Base-by-base conservation (phyloP, 352 stramenopile genomes). In the Pythium sp. region DNA sequence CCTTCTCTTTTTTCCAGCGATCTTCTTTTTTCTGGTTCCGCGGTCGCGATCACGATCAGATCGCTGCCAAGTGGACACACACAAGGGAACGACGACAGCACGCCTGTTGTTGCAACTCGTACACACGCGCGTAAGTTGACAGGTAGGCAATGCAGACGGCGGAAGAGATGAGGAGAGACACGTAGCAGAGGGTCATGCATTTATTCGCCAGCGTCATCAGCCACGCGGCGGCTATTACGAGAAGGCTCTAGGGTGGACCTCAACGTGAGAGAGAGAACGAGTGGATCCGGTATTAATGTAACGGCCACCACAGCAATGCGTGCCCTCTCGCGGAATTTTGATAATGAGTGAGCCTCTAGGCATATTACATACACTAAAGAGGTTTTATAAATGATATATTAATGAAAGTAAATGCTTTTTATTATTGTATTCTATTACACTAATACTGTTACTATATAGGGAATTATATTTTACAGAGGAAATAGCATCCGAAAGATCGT, bases 211-310 rank as follows among this genome's bases (percentile, higher is more conserved):
- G n/a, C 36, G 58, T 64, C 58, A 64, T 64, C 58, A 54, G 41
- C 22, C 14, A 20, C 14, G 38, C 38, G 18, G 58, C 38, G 41
- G 22, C 58, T 64, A 55, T 64, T 64, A 64, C 58, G 41, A 64
- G 41, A 64, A 64, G 24, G 24, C 24, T 26, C 24, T 26, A 26
- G 55, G 34, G 36, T 22, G 38, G 58, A 64, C 24, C 24, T 59
- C 54, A 55, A 30, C 43, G 8, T 11, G 43, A n/a, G 43, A 51
- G 18, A 32, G 36, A 43, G 36, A 43, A 6, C 38, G 38, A 46
- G 38, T 20, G 11, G 38, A 11, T 51, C 18, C 18, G 43, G 8
- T 22, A 22, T 5, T 43, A 46, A 49, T 51, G 43, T 22, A 51
- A 51, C 43, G 43, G 41, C 30, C 30, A 26, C 24, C 24, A 26